A percentile compares a stretch with the other conserved stretches of the same genome.
These are phyloP conservation scores for Tetraselmis chui DNA, from an alignment of 139 green algal genomes.

Conservation along the genomic window DNA sequence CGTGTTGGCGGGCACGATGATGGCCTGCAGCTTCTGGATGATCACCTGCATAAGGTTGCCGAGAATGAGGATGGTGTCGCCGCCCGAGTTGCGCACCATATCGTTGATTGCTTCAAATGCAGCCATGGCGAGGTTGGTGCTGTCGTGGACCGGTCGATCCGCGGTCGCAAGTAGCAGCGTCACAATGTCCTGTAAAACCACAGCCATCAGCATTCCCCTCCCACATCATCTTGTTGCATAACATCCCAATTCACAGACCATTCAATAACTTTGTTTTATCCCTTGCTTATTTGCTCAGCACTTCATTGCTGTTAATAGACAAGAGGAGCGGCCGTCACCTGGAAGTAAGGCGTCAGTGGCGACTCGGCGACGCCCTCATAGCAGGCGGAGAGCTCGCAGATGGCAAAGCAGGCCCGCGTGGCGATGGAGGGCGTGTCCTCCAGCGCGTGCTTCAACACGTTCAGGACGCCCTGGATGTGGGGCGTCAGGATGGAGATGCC, in stretches of 20 bases:
- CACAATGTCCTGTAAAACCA: neutral
- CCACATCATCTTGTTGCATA: neutral
- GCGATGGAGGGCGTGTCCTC: slow-evolving; percentile 71
- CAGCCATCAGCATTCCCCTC: neutral
- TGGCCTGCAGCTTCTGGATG: neutral
- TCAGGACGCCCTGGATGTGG: slow-evolving; percentile 23
- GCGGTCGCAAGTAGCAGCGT: neutral
- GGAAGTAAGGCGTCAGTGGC: slow-evolving; percentile 69
- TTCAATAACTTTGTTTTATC: too few species aligned
- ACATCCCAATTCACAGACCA: too few species aligned
- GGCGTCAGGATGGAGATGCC: neutral
- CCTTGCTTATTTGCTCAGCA: too few species aligned
- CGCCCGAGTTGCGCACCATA: slow-evolving; percentile 54
- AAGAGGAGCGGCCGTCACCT: slow-evolving; percentile 39
- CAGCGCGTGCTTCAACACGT: too few species aligned
- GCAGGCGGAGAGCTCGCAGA: slow-evolving; percentile 72
- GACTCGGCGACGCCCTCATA: slow-evolving; percentile 57
- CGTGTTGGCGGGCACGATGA: neutral
- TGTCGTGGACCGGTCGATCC: neutral
- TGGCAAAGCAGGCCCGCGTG: slow-evolving; percentile 71
- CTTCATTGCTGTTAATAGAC: too few species aligned
- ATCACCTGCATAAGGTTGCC: neutral
- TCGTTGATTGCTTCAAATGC: slow-evolving; percentile 96
- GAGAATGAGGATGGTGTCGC: neutral
- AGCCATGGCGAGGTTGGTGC: slow-evolving; percentile 27